Evolutionary conservation across 2,329 filamentous ascomycete species (phyloP).

Genomic region (Penicillium paneum): DNA sequence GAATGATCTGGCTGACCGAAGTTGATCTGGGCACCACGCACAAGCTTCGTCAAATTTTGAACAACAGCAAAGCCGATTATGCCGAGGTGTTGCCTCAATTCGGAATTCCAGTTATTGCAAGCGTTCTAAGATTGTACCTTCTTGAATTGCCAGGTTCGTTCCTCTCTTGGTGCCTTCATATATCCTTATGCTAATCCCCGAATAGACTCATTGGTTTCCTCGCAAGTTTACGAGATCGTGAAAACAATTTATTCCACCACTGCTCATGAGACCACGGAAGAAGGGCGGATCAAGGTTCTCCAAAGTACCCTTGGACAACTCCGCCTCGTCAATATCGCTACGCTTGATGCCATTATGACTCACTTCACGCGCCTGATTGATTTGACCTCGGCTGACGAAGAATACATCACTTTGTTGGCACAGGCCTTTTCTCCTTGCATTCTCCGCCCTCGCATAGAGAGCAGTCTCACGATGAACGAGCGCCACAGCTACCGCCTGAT

Average conservation of each 20-base stretch:
- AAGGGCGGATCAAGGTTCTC: conserved; percentile 79
- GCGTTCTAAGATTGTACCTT: conserved; percentile 88
- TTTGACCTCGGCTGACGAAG: conserved; percentile 89
- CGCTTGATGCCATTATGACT: conserved; percentile 96
- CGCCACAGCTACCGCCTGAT: conserved; percentile 87
- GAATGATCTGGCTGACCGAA: conserved; percentile 91
- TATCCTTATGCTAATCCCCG: conserved; percentile 8
- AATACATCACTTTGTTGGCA: conserved; percentile 73
- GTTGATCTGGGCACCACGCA: conserved; percentile 83
- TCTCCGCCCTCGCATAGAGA: conserved; percentile 81
- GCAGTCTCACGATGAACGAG: conserved; percentile 90
- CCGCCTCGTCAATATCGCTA: conserved; percentile 94
- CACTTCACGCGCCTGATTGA: conserved; percentile 97
- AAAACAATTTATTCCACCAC: conserved; percentile 92
- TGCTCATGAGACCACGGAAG: conserved; percentile 70
- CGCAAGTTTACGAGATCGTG: conserved; percentile 97
- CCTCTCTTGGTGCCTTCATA: conserved; percentile 13
- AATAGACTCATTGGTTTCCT: conserved; percentile 92
- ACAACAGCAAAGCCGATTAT: conserved; percentile 78
- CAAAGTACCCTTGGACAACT: conserved; percentile 95
- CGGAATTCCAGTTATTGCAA: conserved; percentile 91
- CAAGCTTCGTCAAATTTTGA: conserved; percentile 75
- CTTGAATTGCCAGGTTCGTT: conserved; percentile 84
- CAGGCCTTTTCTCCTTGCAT: conserved; percentile 77
- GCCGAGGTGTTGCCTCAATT: conserved; percentile 78